Percentiles rank a stretch among this genome's conserved stretches.
These are phyloP conservation scores for Helenozyma rhizophorensis DNA, from an alignment of 805 yeast genomes.

Conservation along the genomic window DNA sequence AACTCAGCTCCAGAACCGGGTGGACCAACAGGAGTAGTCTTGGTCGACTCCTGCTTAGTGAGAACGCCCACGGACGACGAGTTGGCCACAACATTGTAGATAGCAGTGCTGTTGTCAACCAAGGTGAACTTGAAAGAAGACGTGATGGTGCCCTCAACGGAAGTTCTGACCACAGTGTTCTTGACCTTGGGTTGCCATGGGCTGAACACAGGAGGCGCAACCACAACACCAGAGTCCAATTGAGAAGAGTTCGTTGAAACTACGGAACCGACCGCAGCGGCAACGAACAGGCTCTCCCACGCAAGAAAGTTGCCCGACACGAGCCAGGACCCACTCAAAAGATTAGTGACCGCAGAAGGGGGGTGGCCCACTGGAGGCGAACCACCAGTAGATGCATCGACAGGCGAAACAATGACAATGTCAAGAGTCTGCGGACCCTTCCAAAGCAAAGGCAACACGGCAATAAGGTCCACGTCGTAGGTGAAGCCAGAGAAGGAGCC, in stretches of 20 bases:
- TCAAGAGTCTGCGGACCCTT: constrained; percentile 16
- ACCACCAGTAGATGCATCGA: constrained; percentile 11
- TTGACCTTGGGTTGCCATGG: constrained; percentile 16
- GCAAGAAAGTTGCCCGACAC: constrained; percentile 24
- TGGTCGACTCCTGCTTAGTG: constrained; percentile 2
- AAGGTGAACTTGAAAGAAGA: constrained; percentile 23
- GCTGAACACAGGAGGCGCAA: constrained; percentile 19
- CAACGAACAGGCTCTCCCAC: constrained; percentile 18
- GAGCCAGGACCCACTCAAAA: constrained; percentile 20
- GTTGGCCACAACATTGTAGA: constrained; percentile 13
- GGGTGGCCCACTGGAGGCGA: constrained; percentile 16
- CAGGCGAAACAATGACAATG: constrained; percentile 24
- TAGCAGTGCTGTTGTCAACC: constrained; percentile 16
- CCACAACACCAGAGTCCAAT: constrained; percentile 17
- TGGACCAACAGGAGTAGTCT: background rate
- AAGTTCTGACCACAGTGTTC: constrained; percentile 19
- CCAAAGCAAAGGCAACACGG: constrained; percentile 26
- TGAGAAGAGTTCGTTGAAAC: constrained; percentile 10
- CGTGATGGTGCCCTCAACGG: constrained; percentile 10
- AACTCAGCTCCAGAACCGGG: too few relatives aligned
- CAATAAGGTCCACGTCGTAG: constrained; percentile 23
- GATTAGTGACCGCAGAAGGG: constrained; percentile 8
- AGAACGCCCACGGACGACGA: constrained; percentile 2
- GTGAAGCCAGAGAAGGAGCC: constrained; percentile 24
- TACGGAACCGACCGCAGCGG: constrained; percentile 15